Evolutionary conservation across 176 grass and related monocot genomes (phyloP).

Genomic region (Triticum timopheevii): DNA sequence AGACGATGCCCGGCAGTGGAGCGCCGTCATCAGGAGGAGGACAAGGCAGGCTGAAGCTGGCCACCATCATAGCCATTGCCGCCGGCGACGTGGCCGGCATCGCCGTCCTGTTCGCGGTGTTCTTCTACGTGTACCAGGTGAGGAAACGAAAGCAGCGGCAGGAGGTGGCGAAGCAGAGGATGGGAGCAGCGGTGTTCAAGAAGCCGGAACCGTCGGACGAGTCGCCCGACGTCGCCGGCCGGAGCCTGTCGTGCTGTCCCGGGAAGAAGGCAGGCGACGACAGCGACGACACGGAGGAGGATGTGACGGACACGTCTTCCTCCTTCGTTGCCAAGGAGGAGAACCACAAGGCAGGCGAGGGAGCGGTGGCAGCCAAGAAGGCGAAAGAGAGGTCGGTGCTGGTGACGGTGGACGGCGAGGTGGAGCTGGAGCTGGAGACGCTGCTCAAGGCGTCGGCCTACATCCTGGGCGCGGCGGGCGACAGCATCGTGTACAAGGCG

Average conservation of each 20-base stretch:
- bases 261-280: conserved; percentile 56
- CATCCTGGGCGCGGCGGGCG: conserved; percentile 59
- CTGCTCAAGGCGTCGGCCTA: conserved; percentile 89
- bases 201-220: conserved; percentile 37
- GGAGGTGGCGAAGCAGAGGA: conserved; percentile 37
- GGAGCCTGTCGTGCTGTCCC: conserved; percentile 66
- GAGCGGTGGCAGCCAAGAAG: conserved; percentile 2
- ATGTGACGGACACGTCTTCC: conserved; percentile 50
- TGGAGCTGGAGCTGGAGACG: conserved; percentile 74
- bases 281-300: conserved; percentile 52
- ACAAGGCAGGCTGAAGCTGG: conserved; percentile 32
- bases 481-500: conserved; percentile 91
- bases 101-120: conserved; percentile 44
- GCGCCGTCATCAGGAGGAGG: background rate
- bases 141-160: conserved; percentile 54
- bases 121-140: conserved; percentile 66
- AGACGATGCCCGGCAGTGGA: conserved; percentile 19
- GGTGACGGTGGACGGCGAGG: conserved; percentile 69
- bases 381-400: conserved; percentile 34
- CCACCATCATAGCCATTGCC: conserved; percentile 57
- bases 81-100: conserved; percentile 66
- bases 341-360: background rate
- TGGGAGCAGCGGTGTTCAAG: conserved; percentile 40
- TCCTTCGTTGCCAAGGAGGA: conserved; percentile 49
- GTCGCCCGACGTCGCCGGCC: conserved; percentile 16